These are phyloP conservation scores for Hamigera avellanea DNA, from an alignment of 495 filamentous ascomycete genomes.

Conservation along the genomic window DNA sequence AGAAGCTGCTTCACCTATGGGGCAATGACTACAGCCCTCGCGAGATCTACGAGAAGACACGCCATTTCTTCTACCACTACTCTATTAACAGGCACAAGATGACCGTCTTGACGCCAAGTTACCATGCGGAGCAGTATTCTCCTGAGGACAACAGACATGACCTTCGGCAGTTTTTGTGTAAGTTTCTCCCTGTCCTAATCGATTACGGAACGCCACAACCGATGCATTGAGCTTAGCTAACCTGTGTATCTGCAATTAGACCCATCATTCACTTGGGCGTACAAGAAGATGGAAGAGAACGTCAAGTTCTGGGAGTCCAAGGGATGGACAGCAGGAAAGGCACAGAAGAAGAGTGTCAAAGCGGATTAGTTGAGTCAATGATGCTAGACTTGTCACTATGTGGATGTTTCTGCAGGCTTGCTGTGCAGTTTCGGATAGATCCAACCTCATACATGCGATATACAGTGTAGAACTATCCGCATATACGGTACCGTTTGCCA, in stretches of 20 bases:
- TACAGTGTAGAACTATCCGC: no score
- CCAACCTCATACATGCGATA: no score
- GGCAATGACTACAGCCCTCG: constrained; percentile 34
- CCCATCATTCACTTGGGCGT: constrained; percentile 27
- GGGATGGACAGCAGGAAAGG: constrained; percentile 25
- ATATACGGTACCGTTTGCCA: no score
- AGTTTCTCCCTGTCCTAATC: background rate
- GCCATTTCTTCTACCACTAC: constrained; percentile 14
- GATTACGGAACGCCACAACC: no score
- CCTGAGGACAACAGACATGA: constrained; percentile 64
- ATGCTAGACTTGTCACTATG: no score
- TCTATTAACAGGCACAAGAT: constrained; percentile 55
- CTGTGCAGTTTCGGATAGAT: no score
- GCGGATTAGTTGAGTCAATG: no score
- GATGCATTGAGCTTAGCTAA: background rate
- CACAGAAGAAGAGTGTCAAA: constrained; percentile 28
- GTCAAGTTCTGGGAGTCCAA: constrained; percentile 28
- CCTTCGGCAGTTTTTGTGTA: constrained; percentile 44
- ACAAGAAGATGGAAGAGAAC: constrained; percentile 31
- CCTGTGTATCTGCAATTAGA: constrained; percentile 6
- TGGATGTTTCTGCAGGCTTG: no score
- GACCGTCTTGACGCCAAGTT: constrained; percentile 51
- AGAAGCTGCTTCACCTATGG: constrained; percentile 62
- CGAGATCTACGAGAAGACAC: constrained; percentile 48
- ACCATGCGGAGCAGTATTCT: constrained; percentile 42